Evolutionary conservation across 2,329 filamentous ascomycete genomes (phyloP), one percentile per base, ranked within the genome.

Genomic region (Penicillium vulpinum): DNA sequence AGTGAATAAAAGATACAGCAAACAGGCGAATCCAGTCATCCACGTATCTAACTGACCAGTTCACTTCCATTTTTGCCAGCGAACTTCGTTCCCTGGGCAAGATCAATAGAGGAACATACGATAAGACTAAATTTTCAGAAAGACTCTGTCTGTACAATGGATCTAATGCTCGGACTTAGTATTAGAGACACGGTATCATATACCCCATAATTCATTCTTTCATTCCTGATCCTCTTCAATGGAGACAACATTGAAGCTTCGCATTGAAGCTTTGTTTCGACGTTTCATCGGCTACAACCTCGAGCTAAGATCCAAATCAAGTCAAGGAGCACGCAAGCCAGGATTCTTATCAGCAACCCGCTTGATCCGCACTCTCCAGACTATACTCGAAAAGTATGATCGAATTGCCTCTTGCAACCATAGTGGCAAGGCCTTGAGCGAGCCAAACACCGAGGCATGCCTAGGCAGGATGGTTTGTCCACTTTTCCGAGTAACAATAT

Each of bases 401-500:
- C 55, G 36, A 0, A 54, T 6, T 13, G 28, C 31, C 18, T 60
- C 58, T 36, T 60, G 57, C 10, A 60, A 4, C 54, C 49, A 57
- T 5, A 50, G 33, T 16, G 54, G 57, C 9, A 54, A 22, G 5
- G 24, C 54, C 18, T 45, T 53, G 2, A 59, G 28, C 3, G 45
- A 43, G 1, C 57, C 43, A n/a, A 33, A 16, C 7, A 54, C n/a
- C 9, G 28, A 49, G 2, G 44, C 7, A 16, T 21, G 35, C 2
- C 73, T 26, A 6, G 81, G 76, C 8, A 81, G 57, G 18, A 81
- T 68, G 24, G 80, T 64, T 54, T 77, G 73, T 4, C 74, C 78
- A 50, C 77, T 76, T 38, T 75, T 70, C n/a, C 77, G 73, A 45
- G 67, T 75, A 16, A 78, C 63, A 8, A 83, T 71, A 54, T 80